These are phyloP conservation scores for Panellus pusillus DNA, from an alignment of 768 basidiomycete genomes.

Conservation along the genomic window DNA sequence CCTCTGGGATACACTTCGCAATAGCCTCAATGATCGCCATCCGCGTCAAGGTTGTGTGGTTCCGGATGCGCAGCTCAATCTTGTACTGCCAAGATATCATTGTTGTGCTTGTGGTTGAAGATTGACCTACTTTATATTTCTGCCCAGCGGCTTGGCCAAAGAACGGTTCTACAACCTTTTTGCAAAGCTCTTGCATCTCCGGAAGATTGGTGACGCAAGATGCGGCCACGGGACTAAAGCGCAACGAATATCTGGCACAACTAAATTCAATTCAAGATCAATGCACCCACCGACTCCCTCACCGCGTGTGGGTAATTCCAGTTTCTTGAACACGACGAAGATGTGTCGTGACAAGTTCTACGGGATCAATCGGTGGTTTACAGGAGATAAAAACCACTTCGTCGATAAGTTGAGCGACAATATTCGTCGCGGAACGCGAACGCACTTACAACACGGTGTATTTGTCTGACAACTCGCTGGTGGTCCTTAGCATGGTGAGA, in stretches of 20 bases:
- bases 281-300: conserved; percentile 5
- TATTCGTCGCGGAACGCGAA: background rate
- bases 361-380: conserved; percentile 75
- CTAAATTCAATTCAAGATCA: conserved; percentile 1
- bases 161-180: conserved; percentile 51
- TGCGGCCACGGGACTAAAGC: conserved; percentile 68
- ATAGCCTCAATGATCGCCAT: conserved; percentile 63
- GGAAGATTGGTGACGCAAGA: conserved; percentile 67
- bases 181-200: conserved; percentile 67
- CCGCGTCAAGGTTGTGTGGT: conserved; percentile 70
- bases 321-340: conserved; percentile 61
- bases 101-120: background rate
- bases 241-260: conserved; percentile 57
- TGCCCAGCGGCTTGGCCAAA: conserved; percentile 45
- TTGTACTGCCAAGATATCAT: conserved; percentile 58
- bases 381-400: conserved; percentile 81
- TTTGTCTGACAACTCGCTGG: conserved; percentile 77
- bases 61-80: conserved; percentile 72
- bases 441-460: conserved; percentile 67
- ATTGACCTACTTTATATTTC: conserved; percentile 45
- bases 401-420: background rate
- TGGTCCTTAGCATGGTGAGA: background rate
- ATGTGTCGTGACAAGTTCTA: conserved; percentile 64
- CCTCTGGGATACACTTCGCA: conserved; percentile 67
- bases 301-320: conserved; percentile 69